Conservation (phyloP, 2,329 filamentous ascomycete species). For the Neopestalotiopsis sp. region DNA sequence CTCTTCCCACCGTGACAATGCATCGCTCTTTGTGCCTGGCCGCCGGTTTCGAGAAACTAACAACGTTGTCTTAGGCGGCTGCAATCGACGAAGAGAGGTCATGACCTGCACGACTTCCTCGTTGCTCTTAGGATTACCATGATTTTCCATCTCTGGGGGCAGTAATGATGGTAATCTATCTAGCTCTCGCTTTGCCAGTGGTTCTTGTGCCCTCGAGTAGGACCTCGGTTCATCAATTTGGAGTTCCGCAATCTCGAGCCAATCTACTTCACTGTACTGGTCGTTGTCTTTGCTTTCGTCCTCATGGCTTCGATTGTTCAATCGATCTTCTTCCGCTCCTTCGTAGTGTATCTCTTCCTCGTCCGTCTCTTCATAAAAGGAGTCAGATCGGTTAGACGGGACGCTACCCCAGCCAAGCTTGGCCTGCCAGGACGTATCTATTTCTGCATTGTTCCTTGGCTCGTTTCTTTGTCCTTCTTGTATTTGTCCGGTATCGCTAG, state of each 20-base stretch:
- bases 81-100: not conserved
- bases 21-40: not conserved
- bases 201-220: not conserved
- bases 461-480: not conserved
- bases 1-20: not conserved
- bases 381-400: not conserved
- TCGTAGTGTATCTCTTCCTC: not conserved
- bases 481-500: too few relatives aligned
- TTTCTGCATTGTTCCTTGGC: not conserved
- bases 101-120: not conserved
- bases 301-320: not conserved
- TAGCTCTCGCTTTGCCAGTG: not conserved
- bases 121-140: not conserved
- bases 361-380: not conserved
- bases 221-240: not conserved
- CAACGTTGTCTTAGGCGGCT: not conserved
- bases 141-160: constrained; percentile 1
- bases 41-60: not conserved
- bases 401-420: not conserved
- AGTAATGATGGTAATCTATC: constrained; percentile 4
- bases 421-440: not conserved
- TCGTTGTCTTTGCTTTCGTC: not conserved
- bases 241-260: constrained; percentile 6
- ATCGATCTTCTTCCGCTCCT: not conserved
- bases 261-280: not conserved